Evolutionary conservation across 2,329 filamentous ascomycete species (phyloP).

Genomic region (Penicillium sp.): DNA sequence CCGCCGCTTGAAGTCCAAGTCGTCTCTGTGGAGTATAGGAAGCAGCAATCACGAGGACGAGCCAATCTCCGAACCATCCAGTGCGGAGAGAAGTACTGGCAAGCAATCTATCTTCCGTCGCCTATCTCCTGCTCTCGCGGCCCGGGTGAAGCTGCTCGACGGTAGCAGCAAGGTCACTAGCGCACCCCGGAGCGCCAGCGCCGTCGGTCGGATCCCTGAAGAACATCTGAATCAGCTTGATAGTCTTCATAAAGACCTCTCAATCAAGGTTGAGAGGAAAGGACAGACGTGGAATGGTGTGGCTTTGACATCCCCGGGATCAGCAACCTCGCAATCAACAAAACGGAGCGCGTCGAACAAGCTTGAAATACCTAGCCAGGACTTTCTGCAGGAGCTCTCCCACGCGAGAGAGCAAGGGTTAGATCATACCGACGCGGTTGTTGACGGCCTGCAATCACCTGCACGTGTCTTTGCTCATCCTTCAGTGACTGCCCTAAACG

Average conservation of each 20-base stretch:
- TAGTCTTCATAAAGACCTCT: conserved; percentile 38
- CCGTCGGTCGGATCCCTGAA: conserved; percentile 42
- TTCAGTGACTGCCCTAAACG: conserved; percentile 9
- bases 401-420: conserved; percentile 10
- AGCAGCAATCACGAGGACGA: conserved; percentile 37
- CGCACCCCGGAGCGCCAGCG: conserved; percentile 24
- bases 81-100: conserved; percentile 28
- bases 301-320: conserved; percentile 10
- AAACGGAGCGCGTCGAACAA: conserved; percentile 21
- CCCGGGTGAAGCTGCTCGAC: conserved; percentile 44
- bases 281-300: conserved; percentile 39
- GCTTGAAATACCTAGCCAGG: conserved; percentile 20
- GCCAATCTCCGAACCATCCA: conserved; percentile 14
- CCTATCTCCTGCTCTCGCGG: conserved; percentile 43
- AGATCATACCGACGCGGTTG: conserved; percentile 17
- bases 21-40: conserved; percentile 35
- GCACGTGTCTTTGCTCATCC: conserved; percentile 5
- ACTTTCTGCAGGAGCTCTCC: conserved; percentile 15
- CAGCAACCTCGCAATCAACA: conserved; percentile 9
- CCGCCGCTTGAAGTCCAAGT: conserved; percentile 38
- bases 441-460: conserved; percentile 13
- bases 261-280: conserved; percentile 39
- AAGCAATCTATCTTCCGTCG: conserved; percentile 42
- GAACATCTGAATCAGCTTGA: conserved; percentile 44
- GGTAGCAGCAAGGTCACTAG: conserved; percentile 30